Base-by-base conservation (phyloP, 202 grass and related monocot species). In the Elaeis oleifera region DNA sequence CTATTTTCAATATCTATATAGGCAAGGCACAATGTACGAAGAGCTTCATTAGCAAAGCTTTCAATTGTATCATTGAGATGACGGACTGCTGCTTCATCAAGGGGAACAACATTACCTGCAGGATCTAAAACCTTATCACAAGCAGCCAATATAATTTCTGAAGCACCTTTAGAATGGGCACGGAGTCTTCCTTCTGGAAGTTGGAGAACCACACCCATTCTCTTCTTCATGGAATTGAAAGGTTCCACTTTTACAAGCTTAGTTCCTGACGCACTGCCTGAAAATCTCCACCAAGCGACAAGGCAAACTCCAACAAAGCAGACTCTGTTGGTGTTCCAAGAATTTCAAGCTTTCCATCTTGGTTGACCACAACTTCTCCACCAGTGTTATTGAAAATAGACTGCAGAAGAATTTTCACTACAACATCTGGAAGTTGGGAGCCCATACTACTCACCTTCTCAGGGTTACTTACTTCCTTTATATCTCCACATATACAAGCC, bases 141-240 rank as follows among this genome's bases (percentile, higher is more conserved):
- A 83, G 86, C 89, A 64, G 75, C 50, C 59, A 95, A 68, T 64
- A 95, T 68, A 58, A 95, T 90, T 79, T 95, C 86, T 58, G 86
- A 90, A 36, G 86, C 90, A 51, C 90, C 90, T 83, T 95, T 95
- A 67, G 53, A 63, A 52, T 87, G 89, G 63, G 83, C 85, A 18
- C 78, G 78, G 59, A 65, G 50, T 39, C 61, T 11, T 0, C 78
- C 90, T 56, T 58, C 66, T 22, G 81, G 76, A 73, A 90, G 79
- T 21, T 69, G 79, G 48, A 95, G 60, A 59, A 95, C 65, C 17
- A 90, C 78, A 13, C 80, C 76, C 90, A 95, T 95, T 70, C 60
- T 95, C 68, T 95, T 95, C 68, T 90, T 95, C 50, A 72, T 69
- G 0, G 86, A 95, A 85, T 95, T 95, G 66, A 95, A 95, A 64